These are phyloP conservation scores for Epichloe scottii DNA, from an alignment of 2,329 filamentous ascomycete species.

Conservation along the genomic window DNA sequence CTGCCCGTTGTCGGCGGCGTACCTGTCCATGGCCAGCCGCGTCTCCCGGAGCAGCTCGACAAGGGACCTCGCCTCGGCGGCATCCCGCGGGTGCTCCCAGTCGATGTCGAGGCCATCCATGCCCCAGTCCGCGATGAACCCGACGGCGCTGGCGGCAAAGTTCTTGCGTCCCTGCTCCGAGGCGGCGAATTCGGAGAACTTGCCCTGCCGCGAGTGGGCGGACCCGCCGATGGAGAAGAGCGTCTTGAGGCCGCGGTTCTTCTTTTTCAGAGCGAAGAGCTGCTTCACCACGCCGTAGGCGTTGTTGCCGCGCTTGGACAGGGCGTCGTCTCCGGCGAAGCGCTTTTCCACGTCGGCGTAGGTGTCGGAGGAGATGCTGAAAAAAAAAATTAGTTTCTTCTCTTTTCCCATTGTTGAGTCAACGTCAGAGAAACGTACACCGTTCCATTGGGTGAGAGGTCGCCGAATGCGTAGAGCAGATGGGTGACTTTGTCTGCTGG, in stretches of 20 bases:
- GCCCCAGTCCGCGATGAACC: conserved; percentile 55
- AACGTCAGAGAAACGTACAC: conserved; percentile 24
- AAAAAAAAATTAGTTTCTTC: no score
- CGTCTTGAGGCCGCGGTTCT: conserved; percentile 63
- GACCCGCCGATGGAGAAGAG: conserved; percentile 75
- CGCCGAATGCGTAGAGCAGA: conserved; percentile 49
- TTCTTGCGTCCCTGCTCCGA: conserved; percentile 45
- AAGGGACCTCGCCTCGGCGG: conserved; percentile 27
- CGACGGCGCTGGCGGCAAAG: conserved; percentile 59
- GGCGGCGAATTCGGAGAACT: conserved; percentile 52
- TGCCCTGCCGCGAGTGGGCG: conserved; percentile 50
- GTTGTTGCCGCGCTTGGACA: conserved; percentile 46
- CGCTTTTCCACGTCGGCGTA: conserved; percentile 49
- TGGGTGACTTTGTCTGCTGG: conserved; percentile 60
- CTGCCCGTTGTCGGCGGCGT: conserved; percentile 25
- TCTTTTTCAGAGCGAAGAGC: conserved; percentile 62
- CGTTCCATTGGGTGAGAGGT: conserved; percentile 31
- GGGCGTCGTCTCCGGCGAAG: conserved; percentile 47
- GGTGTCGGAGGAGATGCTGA: conserved; percentile 17
- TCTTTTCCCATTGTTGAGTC: neutral
- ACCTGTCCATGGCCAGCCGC: conserved; percentile 30
- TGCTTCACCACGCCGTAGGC: conserved; percentile 70
- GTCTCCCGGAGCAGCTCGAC: conserved; percentile 30
- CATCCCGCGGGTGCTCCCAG: conserved; percentile 39
- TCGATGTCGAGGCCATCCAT: conserved; percentile 45